Conservation (phyloP, 108 stramenopile genomes). For the Cyclostephanos tholiformis region DNA sequence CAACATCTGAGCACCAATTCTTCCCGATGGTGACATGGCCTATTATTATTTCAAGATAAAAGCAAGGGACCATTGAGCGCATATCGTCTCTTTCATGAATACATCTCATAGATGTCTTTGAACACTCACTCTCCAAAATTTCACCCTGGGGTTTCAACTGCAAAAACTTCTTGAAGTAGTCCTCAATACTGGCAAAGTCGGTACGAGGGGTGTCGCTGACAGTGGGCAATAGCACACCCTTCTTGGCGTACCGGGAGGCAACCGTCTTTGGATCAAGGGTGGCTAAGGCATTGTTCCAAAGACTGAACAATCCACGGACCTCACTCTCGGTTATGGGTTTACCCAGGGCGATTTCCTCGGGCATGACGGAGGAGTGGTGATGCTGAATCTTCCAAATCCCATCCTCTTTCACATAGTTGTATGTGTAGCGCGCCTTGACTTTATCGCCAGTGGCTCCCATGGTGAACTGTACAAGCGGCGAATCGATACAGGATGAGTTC, state of each 20-base stretch:
- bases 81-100: no score
- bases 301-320: conserved; percentile 51
- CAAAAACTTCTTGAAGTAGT: conserved; percentile 57
- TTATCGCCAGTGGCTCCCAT: conserved; percentile 51
- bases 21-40: conserved; percentile 46
- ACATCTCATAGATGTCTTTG: no score
- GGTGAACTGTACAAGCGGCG: conserved; percentile 43
- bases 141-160: conserved; percentile 63
- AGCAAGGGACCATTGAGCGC: no score
- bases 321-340: conserved; percentile 49
- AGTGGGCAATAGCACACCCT: conserved; percentile 52
- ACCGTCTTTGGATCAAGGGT: conserved; percentile 51
- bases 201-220: conserved; percentile 57
- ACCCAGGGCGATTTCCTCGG: conserved; percentile 46
- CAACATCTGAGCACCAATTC: conserved; percentile 63
- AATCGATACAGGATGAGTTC: conserved; percentile 18
- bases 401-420: conserved; percentile 50
- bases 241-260: conserved; percentile 50
- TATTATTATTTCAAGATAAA: no score
- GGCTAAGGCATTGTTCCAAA: conserved; percentile 70
- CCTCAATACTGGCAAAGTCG: conserved; percentile 56
- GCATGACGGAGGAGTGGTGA: conserved; percentile 65
- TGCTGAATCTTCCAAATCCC: conserved; percentile 69
- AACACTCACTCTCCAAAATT: conserved; percentile 45
- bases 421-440: no score